phyloP scores from a whole-genome alignment of 73 alveolate genomes.

The Paraurostyla sp. region DNA sequence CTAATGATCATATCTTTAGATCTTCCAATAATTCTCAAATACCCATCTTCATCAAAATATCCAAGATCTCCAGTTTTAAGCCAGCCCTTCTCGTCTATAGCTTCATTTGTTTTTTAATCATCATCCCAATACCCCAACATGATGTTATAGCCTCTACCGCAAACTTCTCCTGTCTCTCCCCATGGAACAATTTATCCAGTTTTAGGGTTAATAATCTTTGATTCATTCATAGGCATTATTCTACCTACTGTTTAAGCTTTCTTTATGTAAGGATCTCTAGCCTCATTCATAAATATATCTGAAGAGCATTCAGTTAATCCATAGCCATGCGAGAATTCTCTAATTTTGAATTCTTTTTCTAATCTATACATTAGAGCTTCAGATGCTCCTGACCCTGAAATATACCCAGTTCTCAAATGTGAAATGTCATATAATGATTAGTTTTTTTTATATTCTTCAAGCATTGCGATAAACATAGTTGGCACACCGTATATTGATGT shows the following conservation, averaged over 20 bases:
- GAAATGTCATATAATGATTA: constrained; percentile 35
- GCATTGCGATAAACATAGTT: constrained; percentile 83
- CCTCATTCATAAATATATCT: constrained; percentile 33
- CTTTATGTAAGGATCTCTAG: constrained; percentile 13
- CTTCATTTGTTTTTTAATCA: constrained; percentile 56
- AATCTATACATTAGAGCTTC: constrained; percentile 70
- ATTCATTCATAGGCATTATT: constrained; percentile 50
- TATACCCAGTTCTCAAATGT: constrained; percentile 80
- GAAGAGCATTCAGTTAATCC: constrained; percentile 79
- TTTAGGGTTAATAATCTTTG: constrained; percentile 48
- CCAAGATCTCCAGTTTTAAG: constrained; percentile 87
- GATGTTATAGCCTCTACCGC: constrained; percentile 60
- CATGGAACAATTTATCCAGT: constrained; percentile 32
- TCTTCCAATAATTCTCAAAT: constrained; percentile 86
- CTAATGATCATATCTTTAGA: constrained; percentile 90
- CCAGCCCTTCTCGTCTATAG: constrained; percentile 79
- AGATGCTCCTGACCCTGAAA: constrained; percentile 86
- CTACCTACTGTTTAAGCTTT: constrained; percentile 53
- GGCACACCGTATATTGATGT: constrained; percentile 91
- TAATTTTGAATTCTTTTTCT: constrained; percentile 39
- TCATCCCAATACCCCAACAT: constrained; percentile 75
- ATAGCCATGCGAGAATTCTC: constrained; percentile 54
- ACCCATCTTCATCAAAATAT: constrained; percentile 84
- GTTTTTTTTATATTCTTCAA: constrained; percentile 70
- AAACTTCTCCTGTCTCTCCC: constrained; percentile 65